Evolutionary conservation across 371 early-diverging fungal species (phyloP), one percentile per base, ranked within the genome.

Genomic region (Phascolomyces articulosus): DNA sequence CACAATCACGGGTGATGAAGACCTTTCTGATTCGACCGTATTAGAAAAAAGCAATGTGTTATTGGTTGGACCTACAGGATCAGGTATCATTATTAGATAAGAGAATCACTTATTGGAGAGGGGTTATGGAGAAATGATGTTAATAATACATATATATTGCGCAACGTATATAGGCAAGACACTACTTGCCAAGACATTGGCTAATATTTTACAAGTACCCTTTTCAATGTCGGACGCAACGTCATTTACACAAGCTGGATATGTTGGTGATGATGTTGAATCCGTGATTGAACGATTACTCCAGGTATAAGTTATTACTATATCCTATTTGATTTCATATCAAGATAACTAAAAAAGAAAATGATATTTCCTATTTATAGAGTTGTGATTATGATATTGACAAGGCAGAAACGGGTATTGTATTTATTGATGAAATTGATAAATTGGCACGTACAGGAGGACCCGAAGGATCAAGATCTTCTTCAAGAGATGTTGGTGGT

Each of bases 201-300:
- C 96, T 21, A 85, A 93, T 63, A 80, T 94, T 2, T 84, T 96
- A 29, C 85, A 94, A 40, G 96, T 96, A 0, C 96, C 96, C 1
- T 95, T 95, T 65, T 93, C 94, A 0, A 91, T 94, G 82, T 92
- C 91, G n/a, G 96, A 96, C 70, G 96, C 96, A 4, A 96, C 95
- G 1, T 90, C 95, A 11, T 89, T 96, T 65, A 96, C 96, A 10
- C 95, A 95, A 63, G 93, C 96, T 9, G 96, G 96, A 6, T 96
- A 96, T 72, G 96, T 96, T 18, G 96, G 96, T 40, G 96, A 95
- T 63, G 96, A 96, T 76, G 95, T 96, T 18, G 96, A 96, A 69
- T 71, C 87, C 16, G 93, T 93, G 21, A 93, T 96, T 54, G 90
- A 91, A 63, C 81, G 96, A 29, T 72, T 96, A 26, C 73, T 96